Evolutionary conservation across 192 early-diverging fungal species (phyloP), one percentile per base, ranked within the genome.

Genomic region (Podochytrium sp.): DNA sequence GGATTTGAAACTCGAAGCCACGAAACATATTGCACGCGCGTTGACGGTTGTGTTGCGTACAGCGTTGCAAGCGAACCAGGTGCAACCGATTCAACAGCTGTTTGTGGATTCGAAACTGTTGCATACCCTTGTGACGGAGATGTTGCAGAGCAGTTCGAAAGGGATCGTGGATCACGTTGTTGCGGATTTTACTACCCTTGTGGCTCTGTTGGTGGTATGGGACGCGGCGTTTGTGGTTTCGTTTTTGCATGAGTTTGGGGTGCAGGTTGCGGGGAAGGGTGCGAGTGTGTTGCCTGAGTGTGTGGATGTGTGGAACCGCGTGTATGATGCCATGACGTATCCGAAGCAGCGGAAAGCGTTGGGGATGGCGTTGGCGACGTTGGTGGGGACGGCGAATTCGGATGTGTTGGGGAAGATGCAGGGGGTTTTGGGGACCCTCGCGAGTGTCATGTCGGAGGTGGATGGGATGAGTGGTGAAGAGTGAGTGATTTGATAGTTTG

Each of bases 251-350:
- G 52, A 73, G 49, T 81, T 81, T 27, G 81, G 83, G 18, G 81
- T 83, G 52, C 76, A 81, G 49, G 81, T 91, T 39, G 69, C 90
- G 20, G 77, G 77, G n/a, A 69, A 75, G 38, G 63, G 89, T n/a
- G 18, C 89, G 18, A 85, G 86, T 35, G 58, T 76, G 6, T 92
- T 89, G 89, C 80, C 88, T 58, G 91, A 93, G 27, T 91, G 90
- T 86, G 87, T 91, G 79, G 72, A 32, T 43, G 10, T 23, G 16
- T 73, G 37, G 65, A 58, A 42, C 32, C 38, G 34, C 27, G 53
- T 74, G 0, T 92, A 90, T 84, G 93, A 94, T 79, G 87, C 87
- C 25, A 83, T 93, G 53, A 85, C 88, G 6, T 90, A 93, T 57
- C 80, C 86, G 14, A 87, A 88, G 53, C 83, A 89, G 65, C 79